These are phyloP conservation scores for Recurvomyces mirabilis DNA, from an alignment of 495 filamentous ascomycete species.

Conservation along the genomic window DNA sequence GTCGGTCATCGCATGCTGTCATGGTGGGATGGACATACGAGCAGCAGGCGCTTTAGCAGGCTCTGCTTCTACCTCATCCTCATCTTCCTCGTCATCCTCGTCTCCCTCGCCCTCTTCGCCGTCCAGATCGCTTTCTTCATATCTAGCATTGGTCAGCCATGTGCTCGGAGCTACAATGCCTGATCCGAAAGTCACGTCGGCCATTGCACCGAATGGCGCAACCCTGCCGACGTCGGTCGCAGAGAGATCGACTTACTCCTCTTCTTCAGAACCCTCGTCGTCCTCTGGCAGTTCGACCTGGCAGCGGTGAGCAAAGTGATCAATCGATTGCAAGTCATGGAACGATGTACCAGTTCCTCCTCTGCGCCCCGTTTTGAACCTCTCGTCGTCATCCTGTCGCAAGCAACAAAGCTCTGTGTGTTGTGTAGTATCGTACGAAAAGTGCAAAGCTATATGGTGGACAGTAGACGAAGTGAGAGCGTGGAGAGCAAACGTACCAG, in stretches of 20 bases:
- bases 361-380: conserved; percentile 8
- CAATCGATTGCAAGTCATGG: not conserved
- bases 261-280: not conserved
- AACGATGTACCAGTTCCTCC: conserved; percentile 6
- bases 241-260: not conserved
- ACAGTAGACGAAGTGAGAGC: too few species aligned
- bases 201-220: not conserved
- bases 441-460: too few species aligned
- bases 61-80: conserved; percentile 5
- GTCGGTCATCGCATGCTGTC: not conserved
- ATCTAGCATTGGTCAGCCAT: not conserved
- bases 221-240: not conserved
- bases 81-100: conserved; percentile 8
- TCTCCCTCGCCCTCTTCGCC: too few species aligned
- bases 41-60: not conserved
- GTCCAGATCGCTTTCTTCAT: not conserved
- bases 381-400: conserved; percentile 13
- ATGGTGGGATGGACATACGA: not conserved
- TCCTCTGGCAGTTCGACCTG: not conserved
- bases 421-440: too few species aligned
- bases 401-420: too few species aligned
- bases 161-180: not conserved
- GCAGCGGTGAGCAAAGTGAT: not conserved
- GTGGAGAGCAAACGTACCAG: not conserved
- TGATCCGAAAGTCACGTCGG: too few species aligned